Conservation (phyloP, 495 filamentous ascomycete genomes). For the Corynascus novoguineensis region DNA sequence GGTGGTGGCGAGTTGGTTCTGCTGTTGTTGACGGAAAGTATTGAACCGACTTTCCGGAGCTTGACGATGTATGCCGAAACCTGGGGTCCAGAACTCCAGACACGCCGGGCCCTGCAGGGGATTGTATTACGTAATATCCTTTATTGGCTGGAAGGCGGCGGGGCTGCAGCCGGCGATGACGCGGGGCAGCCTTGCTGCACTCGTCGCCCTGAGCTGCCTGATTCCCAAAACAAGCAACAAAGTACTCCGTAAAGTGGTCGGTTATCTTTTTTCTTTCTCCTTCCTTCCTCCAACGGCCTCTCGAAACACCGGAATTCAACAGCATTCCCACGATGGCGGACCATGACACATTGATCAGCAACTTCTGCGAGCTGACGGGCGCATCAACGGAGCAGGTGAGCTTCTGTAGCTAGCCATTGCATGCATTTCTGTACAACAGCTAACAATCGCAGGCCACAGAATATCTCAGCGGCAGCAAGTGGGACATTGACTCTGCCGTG, state of each 20-base stretch:
- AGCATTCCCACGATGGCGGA: slow-evolving; percentile 39
- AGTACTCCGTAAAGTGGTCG: too few relatives aligned
- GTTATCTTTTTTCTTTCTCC: neutral
- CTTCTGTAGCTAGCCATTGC: neutral
- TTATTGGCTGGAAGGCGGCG: slow-evolving; percentile 2
- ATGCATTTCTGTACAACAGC: neutral
- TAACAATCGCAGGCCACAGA: slow-evolving; percentile 52
- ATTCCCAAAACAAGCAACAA: slow-evolving; percentile 1
- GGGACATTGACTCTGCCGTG: slow-evolving; percentile 64
- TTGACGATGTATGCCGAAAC: neutral
- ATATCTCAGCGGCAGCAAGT: slow-evolving; percentile 61
- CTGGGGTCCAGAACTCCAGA: neutral
- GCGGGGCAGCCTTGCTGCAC: slow-evolving; percentile 9
- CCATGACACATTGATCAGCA: slow-evolving; percentile 63
- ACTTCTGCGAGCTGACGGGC: slow-evolving; percentile 70
- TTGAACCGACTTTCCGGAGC: slow-evolving; percentile 4
- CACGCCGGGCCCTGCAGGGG: too few relatives aligned
- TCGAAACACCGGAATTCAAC: too few relatives aligned
- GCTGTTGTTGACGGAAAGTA: neutral
- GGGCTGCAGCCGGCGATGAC: slow-evolving; percentile 9
- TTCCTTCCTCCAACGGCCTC: neutral
- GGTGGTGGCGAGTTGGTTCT: neutral
- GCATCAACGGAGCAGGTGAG: slow-evolving; percentile 58
- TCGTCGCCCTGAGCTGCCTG: slow-evolving; percentile 24
- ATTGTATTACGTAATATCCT: slow-evolving; percentile 14